A percentile compares a stretch with the other conserved stretches of the same genome.
Conservation (phyloP, 108 stramenopile genomes). For the Craspedostauros australis region DNA sequence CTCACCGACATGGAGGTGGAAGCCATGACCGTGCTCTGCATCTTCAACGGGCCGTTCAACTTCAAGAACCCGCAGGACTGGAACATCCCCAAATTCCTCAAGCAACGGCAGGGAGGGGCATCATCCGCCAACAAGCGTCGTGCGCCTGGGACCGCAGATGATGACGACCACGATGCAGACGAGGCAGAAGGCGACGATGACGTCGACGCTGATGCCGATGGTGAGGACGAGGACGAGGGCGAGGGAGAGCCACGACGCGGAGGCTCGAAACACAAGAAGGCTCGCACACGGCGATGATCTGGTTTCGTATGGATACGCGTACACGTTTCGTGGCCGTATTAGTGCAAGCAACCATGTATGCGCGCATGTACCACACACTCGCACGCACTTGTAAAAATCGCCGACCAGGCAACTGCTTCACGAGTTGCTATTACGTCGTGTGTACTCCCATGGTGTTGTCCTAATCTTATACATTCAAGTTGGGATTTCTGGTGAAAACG, state of each 20-base stretch:
- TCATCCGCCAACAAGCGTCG: slow-evolving; percentile 11
- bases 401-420: too few species aligned
- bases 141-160: neutral
- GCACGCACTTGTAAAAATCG: too few species aligned
- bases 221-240: slow-evolving; percentile 9
- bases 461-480: too few species aligned
- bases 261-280: neutral
- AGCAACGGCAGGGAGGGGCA: slow-evolving; percentile 12
- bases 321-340: too few species aligned
- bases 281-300: too few species aligned
- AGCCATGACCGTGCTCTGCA: slow-evolving; percentile 82
- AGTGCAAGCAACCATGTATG: too few species aligned
- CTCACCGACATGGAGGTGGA: slow-evolving; percentile 90
- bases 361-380: too few species aligned
- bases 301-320: too few species aligned
- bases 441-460: too few species aligned
- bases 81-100: slow-evolving; percentile 9
- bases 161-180: slow-evolving; percentile 3
- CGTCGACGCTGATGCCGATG: neutral
- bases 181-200: neutral
- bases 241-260: neutral
- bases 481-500: too few species aligned
- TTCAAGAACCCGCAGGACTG: slow-evolving; percentile 25
- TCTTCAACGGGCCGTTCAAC: slow-evolving; percentile 81
- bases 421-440: too few species aligned